A percentile compares a stretch with the other conserved stretches of the same genome.
Conservation (phyloP, 371 early-diverging fungal genomes). For the Choanephora cucurbitarum region DNA sequence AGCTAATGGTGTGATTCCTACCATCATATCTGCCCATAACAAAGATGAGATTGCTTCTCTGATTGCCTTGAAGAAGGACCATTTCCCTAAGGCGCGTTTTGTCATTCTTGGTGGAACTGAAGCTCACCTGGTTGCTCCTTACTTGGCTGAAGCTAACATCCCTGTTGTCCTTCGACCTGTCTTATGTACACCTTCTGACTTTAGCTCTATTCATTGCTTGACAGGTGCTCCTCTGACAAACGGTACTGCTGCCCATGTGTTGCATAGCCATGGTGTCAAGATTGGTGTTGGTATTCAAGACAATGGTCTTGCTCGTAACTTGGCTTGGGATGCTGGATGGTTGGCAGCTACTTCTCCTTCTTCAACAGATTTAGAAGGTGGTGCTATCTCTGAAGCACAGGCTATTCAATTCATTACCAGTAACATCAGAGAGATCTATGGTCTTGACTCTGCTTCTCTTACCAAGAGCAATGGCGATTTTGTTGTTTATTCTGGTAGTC, state of each 20-base stretch:
- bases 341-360: conserved; percentile 45
- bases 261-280: conserved; percentile 66
- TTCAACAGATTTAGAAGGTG: conserved; percentile 11
- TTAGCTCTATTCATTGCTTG: conserved; percentile 71
- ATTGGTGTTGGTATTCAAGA: conserved; percentile 62
- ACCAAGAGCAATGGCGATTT: conserved; percentile 32
- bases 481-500: conserved; percentile 55
- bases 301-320: conserved; percentile 62
- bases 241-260: conserved; percentile 61
- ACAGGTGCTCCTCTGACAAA: conserved; percentile 61
- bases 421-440: conserved; percentile 67
- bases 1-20: conserved; percentile 64
- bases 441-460: conserved; percentile 26
- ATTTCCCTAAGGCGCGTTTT: conserved; percentile 35
- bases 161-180: conserved; percentile 68
- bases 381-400: conserved; percentile 54
- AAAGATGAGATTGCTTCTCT: conserved; percentile 75
- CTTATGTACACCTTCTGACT: conserved; percentile 66
- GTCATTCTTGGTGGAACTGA: conserved; percentile 71
- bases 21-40: conserved; percentile 60
- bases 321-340: conserved; percentile 86
- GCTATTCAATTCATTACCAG: conserved; percentile 75
- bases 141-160: conserved; percentile 57
- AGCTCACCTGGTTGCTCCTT: conserved; percentile 65
- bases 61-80: conserved; percentile 56